Percentiles rank a stretch among this genome's conserved stretches.
These are phyloP conservation scores for Croton laevigatus DNA, from an alignment of 441 rosid genomes.

Conservation along the genomic window DNA sequence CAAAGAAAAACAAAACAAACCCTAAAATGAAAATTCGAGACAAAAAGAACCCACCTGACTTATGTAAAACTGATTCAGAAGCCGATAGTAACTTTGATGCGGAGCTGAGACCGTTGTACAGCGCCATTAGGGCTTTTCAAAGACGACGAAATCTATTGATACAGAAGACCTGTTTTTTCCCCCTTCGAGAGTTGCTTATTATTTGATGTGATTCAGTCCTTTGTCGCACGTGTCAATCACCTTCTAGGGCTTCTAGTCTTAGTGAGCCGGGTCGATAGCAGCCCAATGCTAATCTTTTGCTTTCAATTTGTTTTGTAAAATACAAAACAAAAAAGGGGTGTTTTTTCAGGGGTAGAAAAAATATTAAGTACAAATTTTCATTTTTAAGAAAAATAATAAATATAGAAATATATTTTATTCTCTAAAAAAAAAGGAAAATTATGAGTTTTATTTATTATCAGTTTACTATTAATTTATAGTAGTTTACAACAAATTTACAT, in stretches of 20 bases:
- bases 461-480: no score
- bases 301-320: no score
- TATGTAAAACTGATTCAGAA: constrained; percentile 51
- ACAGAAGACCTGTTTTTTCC: no score
- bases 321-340: no score
- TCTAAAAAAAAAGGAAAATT: no score
- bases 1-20: neutral
- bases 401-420: no score
- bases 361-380: no score
- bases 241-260: constrained; percentile 1
- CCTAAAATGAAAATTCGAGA: neutral
- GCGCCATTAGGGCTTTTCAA: constrained; percentile 25
- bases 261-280: neutral
- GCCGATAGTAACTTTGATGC: constrained; percentile 57
- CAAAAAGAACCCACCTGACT: constrained; percentile 47
- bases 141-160: neutral
- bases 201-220: no score
- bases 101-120: constrained; percentile 65
- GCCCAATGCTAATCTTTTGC: neutral
- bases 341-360: no score
- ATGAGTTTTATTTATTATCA: no score
- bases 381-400: no score
- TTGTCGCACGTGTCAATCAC: neutral
- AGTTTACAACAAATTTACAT: no score
- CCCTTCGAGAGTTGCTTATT: neutral